Base-by-base conservation (phyloP, 2,329 filamentous ascomycete genomes). In the Mariannaea sp. region DNA sequence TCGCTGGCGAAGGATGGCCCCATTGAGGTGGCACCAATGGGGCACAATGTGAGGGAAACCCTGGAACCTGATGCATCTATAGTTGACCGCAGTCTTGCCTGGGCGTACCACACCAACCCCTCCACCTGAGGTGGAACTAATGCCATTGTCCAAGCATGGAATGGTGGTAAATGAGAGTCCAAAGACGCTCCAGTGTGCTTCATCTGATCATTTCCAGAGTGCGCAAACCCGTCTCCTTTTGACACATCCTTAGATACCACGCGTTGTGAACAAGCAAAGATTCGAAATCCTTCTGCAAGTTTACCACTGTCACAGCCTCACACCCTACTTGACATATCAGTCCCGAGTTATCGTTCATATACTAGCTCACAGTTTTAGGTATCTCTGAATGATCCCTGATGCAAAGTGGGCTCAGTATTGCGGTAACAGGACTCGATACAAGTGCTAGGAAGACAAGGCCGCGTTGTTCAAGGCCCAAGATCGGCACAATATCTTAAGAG, bases 121-220 rank as follows among this genome's bases (percentile, higher is more conserved):
- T 65, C 64, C 64, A 66, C 62, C 61, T 57, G 22, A 46, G 55
- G 64, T 65, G 64, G 64, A 62, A 66, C 64, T 59, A 48, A 47
- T 57, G 57, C 45, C 53, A 43, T 66, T 47, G 51, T 56, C 50
- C 48, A 57, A 57, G 47, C 49, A 63, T 65, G 56, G 63, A 59
- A 44, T 43, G 55, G 55, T 55, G 39, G 52, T 36, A 40, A 33
- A 60, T 46, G 47, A 56, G 55, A 47, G 55, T 54, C 48, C 53
- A 27, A 33, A 53, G 44, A 45, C 45, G 51, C 59, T 49, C 49
- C 48, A 54, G 49, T 57, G 47, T 55, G 49, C 52, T 42, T 41
- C 19, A 49, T 57, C 45, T 57, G 53, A 45, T 60, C 44, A 51
- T 29, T 22, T 55, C 41, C 36, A 56, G 40, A 53, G 32, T 38